Percentiles rank a stretch among this genome's conserved stretches.
phyloP scores from a whole-genome alignment of 1,139 yeast species.

The Schwanniomyces etchellsii region DNA sequence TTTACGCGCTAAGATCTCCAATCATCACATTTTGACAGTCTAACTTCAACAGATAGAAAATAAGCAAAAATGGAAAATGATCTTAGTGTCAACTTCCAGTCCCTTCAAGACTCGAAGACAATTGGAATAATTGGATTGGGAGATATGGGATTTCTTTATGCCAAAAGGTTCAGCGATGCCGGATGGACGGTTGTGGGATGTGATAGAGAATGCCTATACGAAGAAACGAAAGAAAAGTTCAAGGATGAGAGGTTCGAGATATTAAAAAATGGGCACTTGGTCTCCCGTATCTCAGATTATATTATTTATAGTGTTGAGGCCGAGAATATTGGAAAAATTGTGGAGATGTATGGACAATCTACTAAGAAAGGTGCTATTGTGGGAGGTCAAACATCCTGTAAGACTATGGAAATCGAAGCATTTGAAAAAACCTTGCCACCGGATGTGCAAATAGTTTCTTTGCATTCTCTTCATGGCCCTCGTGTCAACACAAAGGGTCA shows the following conservation, averaged over 20 bases:
- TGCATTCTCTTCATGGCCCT: constrained; percentile 96
- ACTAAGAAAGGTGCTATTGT: constrained; percentile 85
- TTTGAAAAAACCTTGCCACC: constrained; percentile 69
- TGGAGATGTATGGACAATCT: constrained; percentile 72
- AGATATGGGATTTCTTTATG: constrained; percentile 92
- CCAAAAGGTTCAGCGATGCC: constrained; percentile 66
- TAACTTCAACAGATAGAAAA: too few relatives aligned
- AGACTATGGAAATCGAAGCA: constrained; percentile 83
- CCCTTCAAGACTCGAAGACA: constrained; percentile 29
- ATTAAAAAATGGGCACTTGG: constrained; percentile 71
- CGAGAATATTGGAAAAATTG: constrained; percentile 69
- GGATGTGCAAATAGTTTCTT: constrained; percentile 77
- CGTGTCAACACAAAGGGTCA: constrained; percentile 84
- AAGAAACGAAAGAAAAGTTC: constrained; percentile 37
- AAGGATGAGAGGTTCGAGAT: constrained; percentile 46
- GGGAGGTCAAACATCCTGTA: constrained; percentile 98
- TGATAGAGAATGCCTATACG: constrained; percentile 69
- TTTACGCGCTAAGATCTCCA: too few relatives aligned
- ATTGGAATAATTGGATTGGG: constrained; percentile 95
- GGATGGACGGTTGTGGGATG: constrained; percentile 94
- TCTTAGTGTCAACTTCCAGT: constrained; percentile 7
- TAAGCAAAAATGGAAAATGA: not conserved
- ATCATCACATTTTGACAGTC: too few relatives aligned
- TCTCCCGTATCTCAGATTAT: constrained; percentile 75
- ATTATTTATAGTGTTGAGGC: constrained; percentile 90